These are phyloP conservation scores for Ustilago trichophora DNA, from an alignment of 1,284 basidiomycete genomes.

Conservation along the genomic window DNA sequence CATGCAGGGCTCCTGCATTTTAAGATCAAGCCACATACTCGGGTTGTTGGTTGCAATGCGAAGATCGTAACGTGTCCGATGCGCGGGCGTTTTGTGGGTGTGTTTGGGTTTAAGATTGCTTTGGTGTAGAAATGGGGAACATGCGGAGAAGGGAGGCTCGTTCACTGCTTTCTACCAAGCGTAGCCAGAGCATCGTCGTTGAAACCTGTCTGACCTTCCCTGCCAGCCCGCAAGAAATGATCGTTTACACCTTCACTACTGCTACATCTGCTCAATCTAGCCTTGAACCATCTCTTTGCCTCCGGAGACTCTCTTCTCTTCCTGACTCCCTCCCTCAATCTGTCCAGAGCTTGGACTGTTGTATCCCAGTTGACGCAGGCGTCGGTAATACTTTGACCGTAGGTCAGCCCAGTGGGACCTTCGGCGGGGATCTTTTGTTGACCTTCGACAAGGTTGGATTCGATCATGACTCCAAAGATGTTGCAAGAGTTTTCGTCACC, in stretches of 20 bases:
- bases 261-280: constrained; percentile 14
- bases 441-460: constrained; percentile 83
- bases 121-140: too few species aligned
- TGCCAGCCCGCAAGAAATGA: constrained; percentile 11
- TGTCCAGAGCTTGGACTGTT: constrained; percentile 56
- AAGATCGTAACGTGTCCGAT: too few species aligned
- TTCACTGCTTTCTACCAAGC: constrained; percentile 44
- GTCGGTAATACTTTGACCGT: constrained; percentile 63
- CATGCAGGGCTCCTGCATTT: constrained; percentile 42
- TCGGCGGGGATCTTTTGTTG: constrained; percentile 58
- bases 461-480: constrained; percentile 97
- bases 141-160: too few species aligned
- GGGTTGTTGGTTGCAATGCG: too few species aligned
- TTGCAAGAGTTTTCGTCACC: constrained; percentile 65
- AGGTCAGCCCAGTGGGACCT: constrained; percentile 53
- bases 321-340: constrained; percentile 50
- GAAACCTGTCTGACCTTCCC: constrained; percentile 22
- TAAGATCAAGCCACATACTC: too few species aligned
- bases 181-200: constrained; percentile 55
- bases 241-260: constrained; percentile 43
- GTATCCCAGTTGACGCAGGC: constrained; percentile 64
- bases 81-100: too few species aligned
- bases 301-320: constrained; percentile 37
- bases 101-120: too few species aligned
- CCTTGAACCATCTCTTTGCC: constrained; percentile 32